Evolutionary conservation across 345 rosid genomes (phyloP), one percentile per base, ranked within the genome.

Genomic region (Acer negundo): DNA sequence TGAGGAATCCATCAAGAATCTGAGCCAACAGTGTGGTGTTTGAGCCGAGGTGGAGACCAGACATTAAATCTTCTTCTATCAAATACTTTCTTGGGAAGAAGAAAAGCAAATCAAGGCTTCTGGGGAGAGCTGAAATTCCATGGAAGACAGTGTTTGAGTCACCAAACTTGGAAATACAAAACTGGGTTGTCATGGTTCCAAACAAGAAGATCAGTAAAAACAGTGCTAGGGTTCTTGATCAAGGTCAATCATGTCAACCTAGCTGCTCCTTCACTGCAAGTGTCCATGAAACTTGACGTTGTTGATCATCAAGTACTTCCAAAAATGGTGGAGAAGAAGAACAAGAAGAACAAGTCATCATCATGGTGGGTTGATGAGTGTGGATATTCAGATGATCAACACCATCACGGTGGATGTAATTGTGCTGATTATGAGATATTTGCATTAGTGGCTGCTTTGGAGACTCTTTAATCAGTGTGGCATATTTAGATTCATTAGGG

Each of bases 121-220:
- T 92, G 23, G 97, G 94, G 1, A 84, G 87, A 61, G 93, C 85
- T 67, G 92, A 93, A 61, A 47, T 83, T 74, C 80, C 86, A 20
- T 90, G 90, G 92, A 76, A 73, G 62, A 79, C 62, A 6, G 89
- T 82, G 38, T 24, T 88, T 15, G 90, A 92, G 17, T 82, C 85
- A 75, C 85, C 90, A 63, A 70, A 82, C 7, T 76, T 86, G 90
- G 89, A 82, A 55, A 76, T 91, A 26, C 87, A 87, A 49, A 82
- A 67, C 23, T 90, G 91, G 91, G 83, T 86, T 2, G 51, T 62
- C 44, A 76, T 87, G 82, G 77, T 38, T 46, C 51, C 86, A 3
- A 64, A 3, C 2, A 20, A 58, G 3, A 20, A 58, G 55, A 16
- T 51, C 4, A 58, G 1, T 1, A 58, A 10, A 17, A 28, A 28